Percentiles rank a stretch among this genome's conserved stretches.
These are phyloP conservation scores for Iodosphaeria phyllophila DNA, from an alignment of 2,329 filamentous ascomycete species.

Conservation along the genomic window DNA sequence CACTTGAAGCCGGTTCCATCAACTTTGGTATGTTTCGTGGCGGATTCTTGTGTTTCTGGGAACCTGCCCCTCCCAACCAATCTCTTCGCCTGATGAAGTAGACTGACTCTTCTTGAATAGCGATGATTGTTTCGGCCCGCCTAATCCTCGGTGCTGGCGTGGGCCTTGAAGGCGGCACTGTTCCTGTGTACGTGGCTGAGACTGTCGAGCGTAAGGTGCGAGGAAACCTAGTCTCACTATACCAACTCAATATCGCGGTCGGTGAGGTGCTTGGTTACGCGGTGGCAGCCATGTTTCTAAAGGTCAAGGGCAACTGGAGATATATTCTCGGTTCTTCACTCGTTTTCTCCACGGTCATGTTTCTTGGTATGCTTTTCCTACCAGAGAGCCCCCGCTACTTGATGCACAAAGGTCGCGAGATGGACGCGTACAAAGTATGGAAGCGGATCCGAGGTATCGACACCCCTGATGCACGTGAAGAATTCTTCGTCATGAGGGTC, in stretches of 20 bases:
- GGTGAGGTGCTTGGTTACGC: slow-evolving; percentile 59
- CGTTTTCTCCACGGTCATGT: slow-evolving; percentile 46
- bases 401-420: slow-evolving; percentile 43
- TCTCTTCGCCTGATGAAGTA: too few relatives aligned
- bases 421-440: slow-evolving; percentile 50
- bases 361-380: slow-evolving; percentile 49
- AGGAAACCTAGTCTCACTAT: slow-evolving; percentile 55
- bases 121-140: slow-evolving; percentile 51
- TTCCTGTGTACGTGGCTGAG: slow-evolving; percentile 58
- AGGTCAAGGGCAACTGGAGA: slow-evolving; percentile 52
- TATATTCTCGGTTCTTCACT: slow-evolving; percentile 58
- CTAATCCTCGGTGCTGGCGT: slow-evolving; percentile 53
- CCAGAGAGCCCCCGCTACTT: slow-evolving; percentile 51
- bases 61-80: background rate
- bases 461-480: slow-evolving; percentile 37
- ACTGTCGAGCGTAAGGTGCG: slow-evolving; percentile 47
- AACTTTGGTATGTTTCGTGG: slow-evolving; percentile 32
- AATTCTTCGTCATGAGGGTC: slow-evolving; percentile 57
- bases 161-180: slow-evolving; percentile 55
- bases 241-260: slow-evolving; percentile 60
- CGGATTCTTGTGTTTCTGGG: background rate
- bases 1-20: slow-evolving; percentile 46
- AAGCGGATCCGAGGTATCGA: slow-evolving; percentile 48
- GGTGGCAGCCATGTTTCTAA: slow-evolving; percentile 53
- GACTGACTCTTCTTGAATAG: too few relatives aligned